Percentiles rank a stretch among this genome's conserved stretches.
Evolutionary conservation across 2,329 filamentous ascomycete genomes (phyloP).

Genomic region (Aureobasidium subglaciale): DNA sequence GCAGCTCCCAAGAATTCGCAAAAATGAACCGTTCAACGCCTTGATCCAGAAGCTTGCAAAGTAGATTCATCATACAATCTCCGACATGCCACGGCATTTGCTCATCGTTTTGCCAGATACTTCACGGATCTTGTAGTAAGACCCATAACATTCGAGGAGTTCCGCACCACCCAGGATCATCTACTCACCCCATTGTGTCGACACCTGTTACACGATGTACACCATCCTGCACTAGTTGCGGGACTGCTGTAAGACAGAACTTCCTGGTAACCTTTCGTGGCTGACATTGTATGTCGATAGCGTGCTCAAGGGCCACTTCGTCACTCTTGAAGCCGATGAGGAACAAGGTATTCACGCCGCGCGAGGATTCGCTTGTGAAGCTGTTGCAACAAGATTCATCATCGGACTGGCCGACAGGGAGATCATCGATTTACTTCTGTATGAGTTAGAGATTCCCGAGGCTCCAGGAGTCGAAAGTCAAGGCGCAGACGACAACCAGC

Average conservation of each 20-base stretch:
- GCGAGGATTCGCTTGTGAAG: conserved; percentile 68
- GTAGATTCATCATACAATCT: conserved; percentile 34
- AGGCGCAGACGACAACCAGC: neutral
- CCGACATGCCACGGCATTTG: neutral
- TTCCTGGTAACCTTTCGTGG: neutral
- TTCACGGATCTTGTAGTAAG: conserved; percentile 56
- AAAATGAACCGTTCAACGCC: conserved; percentile 54
- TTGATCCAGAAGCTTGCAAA: conserved; percentile 61
- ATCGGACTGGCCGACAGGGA: conserved; percentile 64
- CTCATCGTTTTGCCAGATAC: conserved; percentile 42
- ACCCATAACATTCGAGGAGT: conserved; percentile 66
- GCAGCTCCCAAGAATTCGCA: conserved; percentile 38
- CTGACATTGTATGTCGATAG: conserved; percentile 34
- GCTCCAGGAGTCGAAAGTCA: neutral
- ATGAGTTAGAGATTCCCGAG: conserved; percentile 52
- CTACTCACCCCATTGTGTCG: conserved; percentile 55
- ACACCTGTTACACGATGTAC: conserved; percentile 56
- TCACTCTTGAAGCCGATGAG: conserved; percentile 51
- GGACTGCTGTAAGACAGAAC: conserved; percentile 53
- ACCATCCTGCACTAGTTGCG: conserved; percentile 64
- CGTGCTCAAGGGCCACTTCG: conserved; percentile 68
- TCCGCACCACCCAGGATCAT: conserved; percentile 56
- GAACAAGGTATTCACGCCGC: conserved; percentile 61
- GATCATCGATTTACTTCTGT: conserved; percentile 66
- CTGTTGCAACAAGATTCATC: conserved; percentile 73